These are phyloP conservation scores for Penicillium sclerotiorum DNA, from an alignment of 2,329 filamentous ascomycete genomes.

Conservation along the genomic window DNA sequence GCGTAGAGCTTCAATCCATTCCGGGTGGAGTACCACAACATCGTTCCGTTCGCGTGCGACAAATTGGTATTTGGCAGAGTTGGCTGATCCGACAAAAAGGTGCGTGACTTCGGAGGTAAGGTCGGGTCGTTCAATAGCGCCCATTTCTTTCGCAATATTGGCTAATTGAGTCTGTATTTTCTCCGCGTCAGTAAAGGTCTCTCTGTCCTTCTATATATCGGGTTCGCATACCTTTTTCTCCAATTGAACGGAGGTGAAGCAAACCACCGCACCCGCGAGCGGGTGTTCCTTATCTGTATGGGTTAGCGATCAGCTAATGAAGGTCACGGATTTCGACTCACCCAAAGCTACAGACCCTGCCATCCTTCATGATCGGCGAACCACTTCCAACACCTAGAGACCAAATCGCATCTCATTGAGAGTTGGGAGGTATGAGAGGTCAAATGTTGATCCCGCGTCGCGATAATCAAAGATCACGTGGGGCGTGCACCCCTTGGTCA, in stretches of 20 bases:
- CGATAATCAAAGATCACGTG: conserved; percentile 21
- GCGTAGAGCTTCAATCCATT: conserved; percentile 81
- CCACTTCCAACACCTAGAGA: neutral
- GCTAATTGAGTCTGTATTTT: conserved; percentile 42
- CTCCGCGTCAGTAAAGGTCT: conserved; percentile 10
- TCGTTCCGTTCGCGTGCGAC: conserved; percentile 88
- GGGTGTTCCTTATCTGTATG: conserved; percentile 61
- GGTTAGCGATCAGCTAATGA: conserved; percentile 20
- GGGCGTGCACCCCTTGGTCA: conserved; percentile 3
- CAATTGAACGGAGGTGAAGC: conserved; percentile 81
- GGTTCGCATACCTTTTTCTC: conserved; percentile 69
- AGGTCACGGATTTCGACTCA: conserved; percentile 24
- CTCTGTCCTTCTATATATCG: neutral
- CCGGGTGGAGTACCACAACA: conserved; percentile 77
- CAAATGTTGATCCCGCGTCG: conserved; percentile 16
- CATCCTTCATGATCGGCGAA: conserved; percentile 43
- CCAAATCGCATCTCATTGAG: neutral
- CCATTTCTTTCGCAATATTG: conserved; percentile 70
- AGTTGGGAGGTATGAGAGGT: neutral
- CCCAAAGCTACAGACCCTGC: conserved; percentile 38
- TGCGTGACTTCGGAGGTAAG: conserved; percentile 96
- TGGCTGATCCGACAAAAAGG: conserved; percentile 83
- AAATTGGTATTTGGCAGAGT: conserved; percentile 93
- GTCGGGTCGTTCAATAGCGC: conserved; percentile 84
- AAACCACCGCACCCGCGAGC: conserved; percentile 73